Evolutionary conservation across 169 alveolate genomes (phyloP).

Genomic region (Cryptosporidium xiaoi): DNA sequence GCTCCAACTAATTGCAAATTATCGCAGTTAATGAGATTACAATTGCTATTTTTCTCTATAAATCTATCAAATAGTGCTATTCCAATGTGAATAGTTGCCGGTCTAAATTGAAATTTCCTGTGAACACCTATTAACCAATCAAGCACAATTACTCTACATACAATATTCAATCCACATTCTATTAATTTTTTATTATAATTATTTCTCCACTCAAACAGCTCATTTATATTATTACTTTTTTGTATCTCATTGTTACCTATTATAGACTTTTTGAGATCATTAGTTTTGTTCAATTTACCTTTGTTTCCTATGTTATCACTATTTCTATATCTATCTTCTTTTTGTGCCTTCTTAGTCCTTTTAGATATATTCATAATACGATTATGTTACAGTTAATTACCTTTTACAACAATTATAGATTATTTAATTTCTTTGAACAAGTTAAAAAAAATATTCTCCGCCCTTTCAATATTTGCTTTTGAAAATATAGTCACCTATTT

Average conservation of each 20-base stretch:
- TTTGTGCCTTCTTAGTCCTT: background rate
- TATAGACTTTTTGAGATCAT: no score
- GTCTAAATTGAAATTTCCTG: constrained; percentile 73
- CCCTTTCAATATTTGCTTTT: no score
- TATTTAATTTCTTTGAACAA: no score
- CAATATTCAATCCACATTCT: constrained; percentile 49
- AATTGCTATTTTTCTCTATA: constrained; percentile 11
- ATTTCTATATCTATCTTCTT: background rate
- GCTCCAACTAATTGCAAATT: constrained; percentile 68
- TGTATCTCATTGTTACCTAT: background rate
- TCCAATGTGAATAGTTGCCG: constrained; percentile 69
- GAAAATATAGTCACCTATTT: no score
- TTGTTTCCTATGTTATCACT: no score
- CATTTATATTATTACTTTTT: background rate
- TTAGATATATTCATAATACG: background rate
- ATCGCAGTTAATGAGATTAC: constrained; percentile 46
- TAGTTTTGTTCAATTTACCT: no score
- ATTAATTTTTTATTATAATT: constrained; percentile 23
- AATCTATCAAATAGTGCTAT: constrained; percentile 61
- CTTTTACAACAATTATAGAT: no score
- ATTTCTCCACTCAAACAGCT: background rate
- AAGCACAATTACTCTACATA: constrained; percentile 69
- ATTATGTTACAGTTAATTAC: background rate
- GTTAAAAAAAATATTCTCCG: no score
- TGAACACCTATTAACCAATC: constrained; percentile 74